A percentile compares a stretch with the other conserved stretches of the same genome.
Conservation (phyloP, 1,284 basidiomycete species). For the Sanghuangporus weigelae region DNA sequence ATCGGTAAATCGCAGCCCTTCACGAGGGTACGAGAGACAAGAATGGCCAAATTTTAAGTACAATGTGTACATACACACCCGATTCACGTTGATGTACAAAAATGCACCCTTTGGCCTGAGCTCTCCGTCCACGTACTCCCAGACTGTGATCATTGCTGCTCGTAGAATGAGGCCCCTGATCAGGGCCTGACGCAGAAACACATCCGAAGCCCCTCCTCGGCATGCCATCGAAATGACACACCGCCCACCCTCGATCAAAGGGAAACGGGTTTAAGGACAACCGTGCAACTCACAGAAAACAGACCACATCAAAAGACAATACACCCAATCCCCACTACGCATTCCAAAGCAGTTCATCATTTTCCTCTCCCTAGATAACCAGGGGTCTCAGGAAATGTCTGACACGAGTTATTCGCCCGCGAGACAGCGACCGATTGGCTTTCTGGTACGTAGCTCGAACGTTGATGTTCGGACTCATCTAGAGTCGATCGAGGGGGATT, state of each 20-base stretch:
- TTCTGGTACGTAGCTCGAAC: neutral
- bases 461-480: neutral
- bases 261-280: neutral
- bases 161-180: neutral
- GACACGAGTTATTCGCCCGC: too few relatives aligned
- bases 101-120: neutral
- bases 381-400: neutral
- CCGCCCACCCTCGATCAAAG: neutral
- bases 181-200: too few relatives aligned
- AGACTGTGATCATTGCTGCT: too few relatives aligned
- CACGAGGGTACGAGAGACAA: too few relatives aligned
- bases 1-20: too few relatives aligned
- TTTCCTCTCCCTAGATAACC: too few relatives aligned
- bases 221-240: too few relatives aligned
- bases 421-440: neutral
- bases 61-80: too few relatives aligned
- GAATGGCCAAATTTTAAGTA: too few relatives aligned
- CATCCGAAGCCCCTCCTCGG: too few relatives aligned
- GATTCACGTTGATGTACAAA: too few relatives aligned
- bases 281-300: neutral
- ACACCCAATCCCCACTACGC: neutral
- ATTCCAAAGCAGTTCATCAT: neutral
- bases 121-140: too few relatives aligned
- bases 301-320: neutral
- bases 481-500: neutral